These are phyloP conservation scores for Alternaria triticimaculans DNA, from an alignment of 2,329 filamentous ascomycete species.

Conservation along the genomic window DNA sequence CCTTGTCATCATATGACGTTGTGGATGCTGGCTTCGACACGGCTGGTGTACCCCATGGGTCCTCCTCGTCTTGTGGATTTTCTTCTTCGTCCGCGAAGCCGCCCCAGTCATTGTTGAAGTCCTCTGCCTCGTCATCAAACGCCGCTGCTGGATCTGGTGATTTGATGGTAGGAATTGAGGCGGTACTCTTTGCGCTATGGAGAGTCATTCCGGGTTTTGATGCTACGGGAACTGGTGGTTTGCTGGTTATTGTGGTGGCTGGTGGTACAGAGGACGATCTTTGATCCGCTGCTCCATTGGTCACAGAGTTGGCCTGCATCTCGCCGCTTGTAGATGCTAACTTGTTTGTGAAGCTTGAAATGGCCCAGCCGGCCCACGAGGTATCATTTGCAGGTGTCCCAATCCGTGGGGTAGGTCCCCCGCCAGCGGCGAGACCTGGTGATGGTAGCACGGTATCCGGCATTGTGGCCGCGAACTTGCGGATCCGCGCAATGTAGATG, in stretches of 20 bases:
- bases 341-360: conserved; percentile 98
- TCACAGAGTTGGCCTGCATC: conserved; percentile 65
- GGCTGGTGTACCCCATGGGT: conserved; percentile 58
- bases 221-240: conserved; percentile 58
- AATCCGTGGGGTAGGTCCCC: conserved; percentile 69
- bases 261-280: conserved; percentile 60
- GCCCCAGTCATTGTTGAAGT: conserved; percentile 77
- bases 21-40: conserved; percentile 43
- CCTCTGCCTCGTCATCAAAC: conserved; percentile 57
- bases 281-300: conserved; percentile 51
- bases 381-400: conserved; percentile 74
- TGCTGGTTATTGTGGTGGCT: conserved; percentile 52
- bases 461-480: conserved; percentile 78
- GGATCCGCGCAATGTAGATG: conserved; percentile 80
- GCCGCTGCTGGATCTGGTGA: conserved; percentile 60
- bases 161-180: conserved; percentile 35
- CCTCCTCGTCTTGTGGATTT: conserved; percentile 57
- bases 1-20: conserved; percentile 77
- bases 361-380: conserved; percentile 95
- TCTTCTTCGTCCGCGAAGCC: conserved; percentile 66
- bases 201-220: conserved; percentile 40
- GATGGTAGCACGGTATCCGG: conserved; percentile 80
- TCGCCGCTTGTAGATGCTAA: conserved; percentile 83
- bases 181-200: conserved; percentile 34
- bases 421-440: conserved; percentile 57